Base-by-base conservation (phyloP, 2,329 filamentous ascomycete genomes). In the Boeremia exigua region DNA sequence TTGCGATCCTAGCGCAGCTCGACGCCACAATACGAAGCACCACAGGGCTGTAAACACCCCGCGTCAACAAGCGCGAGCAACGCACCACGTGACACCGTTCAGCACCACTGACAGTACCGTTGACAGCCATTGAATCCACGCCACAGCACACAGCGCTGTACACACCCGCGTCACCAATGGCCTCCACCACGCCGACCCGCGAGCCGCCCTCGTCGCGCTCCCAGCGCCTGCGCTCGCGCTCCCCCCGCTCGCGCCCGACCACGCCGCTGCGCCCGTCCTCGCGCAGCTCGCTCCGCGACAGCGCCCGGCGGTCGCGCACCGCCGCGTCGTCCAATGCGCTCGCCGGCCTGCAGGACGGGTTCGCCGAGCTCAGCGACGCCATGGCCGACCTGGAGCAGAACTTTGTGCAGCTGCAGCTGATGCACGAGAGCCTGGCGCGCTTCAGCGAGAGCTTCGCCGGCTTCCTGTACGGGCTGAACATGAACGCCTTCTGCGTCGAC, bases 401-500 rank as follows among this genome's bases (percentile, higher is more conserved):
- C 75, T 92, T 98, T 81, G 92, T 96, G 88, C 92, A 97, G 74
- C 87, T 99, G 64, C 94, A 98, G 76, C 80, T 97, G 60, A 96
- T 99, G 88, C 92, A 99, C 72, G 94, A 98, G 80, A 96, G 91
- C 69, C 78, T 99, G 64, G 87, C 91, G 23, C 86, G 95, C 25
- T 99, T 99, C 77, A 94, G 89, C 76, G 95, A 99, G 81, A 96
- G 90, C 71, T 99, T 99, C 76, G 92, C 92, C 1, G 92, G 89
- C 66, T 98, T 99, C 69, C 79, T 99, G 40, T 99, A 98, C 69
- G 95, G 95, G 2, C 77, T 99, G 73, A 98, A 98, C 72, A 97
- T 99, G 93, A 98, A 97, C 76, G 95, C 95, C 1, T 99, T 98
- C 74, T 98, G 94, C 75, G 93, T 98, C 29, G 95, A 99, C 75